These are phyloP conservation scores for Globisporangium parvum DNA, from an alignment of 352 stramenopile genomes.

Conservation along the genomic window DNA sequence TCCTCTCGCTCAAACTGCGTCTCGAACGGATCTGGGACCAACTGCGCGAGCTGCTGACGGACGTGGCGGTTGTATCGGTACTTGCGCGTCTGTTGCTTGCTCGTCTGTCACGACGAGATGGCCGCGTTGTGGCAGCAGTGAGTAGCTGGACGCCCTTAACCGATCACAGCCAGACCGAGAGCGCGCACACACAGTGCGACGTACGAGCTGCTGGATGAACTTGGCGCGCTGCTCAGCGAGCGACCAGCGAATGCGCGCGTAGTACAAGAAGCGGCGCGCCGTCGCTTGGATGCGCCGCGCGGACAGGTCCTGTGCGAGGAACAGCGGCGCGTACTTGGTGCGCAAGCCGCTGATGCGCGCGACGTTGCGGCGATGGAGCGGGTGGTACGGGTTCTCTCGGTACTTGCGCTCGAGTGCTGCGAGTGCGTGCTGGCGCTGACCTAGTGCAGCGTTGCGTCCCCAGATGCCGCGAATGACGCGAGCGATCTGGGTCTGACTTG, in stretches of 20 bases:
- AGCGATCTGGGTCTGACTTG: slow-evolving; percentile 62
- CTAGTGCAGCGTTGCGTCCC: slow-evolving; percentile 24
- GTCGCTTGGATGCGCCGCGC: slow-evolving; percentile 38
- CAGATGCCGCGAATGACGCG: slow-evolving; percentile 56
- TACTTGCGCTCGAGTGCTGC: slow-evolving; percentile 23
- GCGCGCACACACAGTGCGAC: slow-evolving; percentile 2
- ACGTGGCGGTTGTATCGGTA: slow-evolving; percentile 60
- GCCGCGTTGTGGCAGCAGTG: neutral
- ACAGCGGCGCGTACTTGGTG: slow-evolving; percentile 42
- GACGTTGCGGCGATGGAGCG: slow-evolving; percentile 26
- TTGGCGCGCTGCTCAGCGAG: slow-evolving; percentile 25
- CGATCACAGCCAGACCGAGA: no score
- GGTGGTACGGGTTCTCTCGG: slow-evolving; percentile 32
- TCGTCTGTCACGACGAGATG: slow-evolving; percentile 15
- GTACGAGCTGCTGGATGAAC: slow-evolving; percentile 35
- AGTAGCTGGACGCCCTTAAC: no score
- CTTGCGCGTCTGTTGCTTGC: slow-evolving; percentile 54
- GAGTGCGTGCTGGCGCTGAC: slow-evolving; percentile 18
- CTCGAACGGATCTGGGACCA: slow-evolving; percentile 42
- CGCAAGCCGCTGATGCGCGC: slow-evolving; percentile 21
- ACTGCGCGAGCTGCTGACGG: slow-evolving; percentile 33
- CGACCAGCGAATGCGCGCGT: slow-evolving; percentile 37
- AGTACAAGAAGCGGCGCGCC: slow-evolving; percentile 32
- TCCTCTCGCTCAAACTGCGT: slow-evolving; percentile 40
- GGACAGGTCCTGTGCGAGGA: slow-evolving; percentile 53